phyloP scores from a whole-genome alignment of 2,329 filamentous ascomycete species.

The Bisporella sp. region DNA sequence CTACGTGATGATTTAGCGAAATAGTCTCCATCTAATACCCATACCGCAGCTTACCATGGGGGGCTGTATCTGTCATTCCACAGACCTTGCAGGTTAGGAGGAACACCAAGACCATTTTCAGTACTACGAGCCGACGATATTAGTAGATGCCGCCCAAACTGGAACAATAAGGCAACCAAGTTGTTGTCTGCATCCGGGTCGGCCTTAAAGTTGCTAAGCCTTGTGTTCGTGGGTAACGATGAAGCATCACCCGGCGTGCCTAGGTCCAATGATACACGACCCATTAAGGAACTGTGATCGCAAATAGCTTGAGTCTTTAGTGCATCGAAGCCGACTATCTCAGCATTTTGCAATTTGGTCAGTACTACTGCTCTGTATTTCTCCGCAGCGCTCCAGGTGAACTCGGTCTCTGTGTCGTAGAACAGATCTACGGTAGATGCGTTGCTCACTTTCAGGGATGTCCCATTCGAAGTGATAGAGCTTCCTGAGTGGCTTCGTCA shows the following conservation, averaged over 20 bases:
- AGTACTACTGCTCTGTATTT: background rate
- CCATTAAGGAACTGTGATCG: background rate
- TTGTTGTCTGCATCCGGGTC: background rate
- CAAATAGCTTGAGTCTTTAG: background rate
- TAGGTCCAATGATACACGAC: background rate
- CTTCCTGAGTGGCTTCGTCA: too few species aligned
- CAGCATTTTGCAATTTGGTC: background rate
- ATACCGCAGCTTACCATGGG: slow-evolving; percentile 11
- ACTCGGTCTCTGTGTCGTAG: background rate
- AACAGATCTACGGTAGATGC: background rate
- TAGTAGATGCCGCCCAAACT: background rate
- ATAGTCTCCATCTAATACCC: too few species aligned
- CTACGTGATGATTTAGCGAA: too few species aligned
- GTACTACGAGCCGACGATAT: background rate
- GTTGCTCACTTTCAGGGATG: background rate
- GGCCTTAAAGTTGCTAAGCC: background rate
- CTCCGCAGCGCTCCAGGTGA: background rate
- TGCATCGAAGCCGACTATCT: background rate
- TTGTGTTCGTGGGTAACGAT: background rate
- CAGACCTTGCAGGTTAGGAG: background rate
- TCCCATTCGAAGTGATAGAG: background rate
- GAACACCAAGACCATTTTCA: background rate
- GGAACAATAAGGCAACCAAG: background rate
- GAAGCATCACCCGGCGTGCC: background rate
- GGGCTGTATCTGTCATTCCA: background rate